Evolutionary conservation across 164 flowering plant genomes (phyloP).

Genomic region (Berberis thunbergii): DNA sequence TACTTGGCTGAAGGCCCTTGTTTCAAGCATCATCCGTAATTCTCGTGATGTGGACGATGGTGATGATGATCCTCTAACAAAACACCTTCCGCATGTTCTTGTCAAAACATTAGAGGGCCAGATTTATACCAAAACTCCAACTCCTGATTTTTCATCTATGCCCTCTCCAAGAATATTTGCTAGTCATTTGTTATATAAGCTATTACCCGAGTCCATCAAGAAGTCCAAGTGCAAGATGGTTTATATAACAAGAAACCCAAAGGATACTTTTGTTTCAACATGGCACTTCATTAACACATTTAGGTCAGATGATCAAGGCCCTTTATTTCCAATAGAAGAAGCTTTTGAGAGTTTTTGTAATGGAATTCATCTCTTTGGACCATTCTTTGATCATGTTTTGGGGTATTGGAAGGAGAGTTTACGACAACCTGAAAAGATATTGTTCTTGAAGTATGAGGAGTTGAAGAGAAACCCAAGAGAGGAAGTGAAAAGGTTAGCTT

Average conservation of each 20-base stretch:
- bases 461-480: neutral
- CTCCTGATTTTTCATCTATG: neutral
- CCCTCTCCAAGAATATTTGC: neutral
- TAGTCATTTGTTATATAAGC: neutral
- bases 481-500: neutral
- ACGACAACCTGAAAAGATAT: neutral
- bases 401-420: conserved; percentile 1
- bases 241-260: neutral
- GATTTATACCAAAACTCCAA: neutral
- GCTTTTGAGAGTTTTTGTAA: neutral
- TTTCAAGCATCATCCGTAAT: neutral
- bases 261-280: neutral
- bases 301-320: neutral
- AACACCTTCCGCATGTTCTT: neutral
- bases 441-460: conserved; percentile 4
- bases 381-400: conserved; percentile 3
- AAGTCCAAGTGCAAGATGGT: neutral
- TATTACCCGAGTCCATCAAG: conserved; percentile 1
- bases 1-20: no score
- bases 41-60: neutral
- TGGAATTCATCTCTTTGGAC: conserved; percentile 2
- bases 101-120: neutral
- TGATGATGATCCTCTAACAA: neutral
- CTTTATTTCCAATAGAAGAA: neutral
- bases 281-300: neutral